phyloP scores from a whole-genome alignment of 257 asterid species.

The Solanum tarijense region DNA sequence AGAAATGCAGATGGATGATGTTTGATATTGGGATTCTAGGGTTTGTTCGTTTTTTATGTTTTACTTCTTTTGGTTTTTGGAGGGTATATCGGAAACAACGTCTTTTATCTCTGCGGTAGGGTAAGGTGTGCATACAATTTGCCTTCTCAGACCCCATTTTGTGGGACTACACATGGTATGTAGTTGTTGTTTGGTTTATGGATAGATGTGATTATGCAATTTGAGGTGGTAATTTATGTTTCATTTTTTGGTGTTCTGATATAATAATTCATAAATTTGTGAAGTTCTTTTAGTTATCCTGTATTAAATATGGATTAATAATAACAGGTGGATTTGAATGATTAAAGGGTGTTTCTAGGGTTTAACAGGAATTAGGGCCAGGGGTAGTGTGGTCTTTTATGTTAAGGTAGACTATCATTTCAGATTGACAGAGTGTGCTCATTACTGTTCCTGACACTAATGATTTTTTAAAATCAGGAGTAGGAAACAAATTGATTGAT shows the following conservation, averaged over 20 bases:
- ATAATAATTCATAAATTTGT: not conserved
- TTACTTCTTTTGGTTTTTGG: not conserved
- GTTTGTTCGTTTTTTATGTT: not conserved
- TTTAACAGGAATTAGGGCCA: not conserved
- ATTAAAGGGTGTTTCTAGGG: conserved; percentile 1
- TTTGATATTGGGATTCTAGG: not conserved
- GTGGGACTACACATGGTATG: not conserved
- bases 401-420: not conserved
- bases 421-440: conserved; percentile 12
- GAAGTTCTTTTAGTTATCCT: not conserved
- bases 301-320: not conserved
- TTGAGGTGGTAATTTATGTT: not conserved
- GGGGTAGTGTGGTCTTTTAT: conserved; percentile 42
- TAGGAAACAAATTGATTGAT: conserved; percentile 35
- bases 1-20: not conserved
- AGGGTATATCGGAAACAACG: not conserved
- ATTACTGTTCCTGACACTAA: conserved; percentile 27
- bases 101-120: not conserved
- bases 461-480: conserved; percentile 25
- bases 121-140: not conserved
- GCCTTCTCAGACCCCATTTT: not conserved
- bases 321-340: not conserved
- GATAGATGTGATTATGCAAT: not conserved
- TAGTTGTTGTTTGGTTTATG: not conserved
- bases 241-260: not conserved